Conservation (phyloP, 2,329 filamentous ascomycete genomes). For the Xylariales sp. region DNA sequence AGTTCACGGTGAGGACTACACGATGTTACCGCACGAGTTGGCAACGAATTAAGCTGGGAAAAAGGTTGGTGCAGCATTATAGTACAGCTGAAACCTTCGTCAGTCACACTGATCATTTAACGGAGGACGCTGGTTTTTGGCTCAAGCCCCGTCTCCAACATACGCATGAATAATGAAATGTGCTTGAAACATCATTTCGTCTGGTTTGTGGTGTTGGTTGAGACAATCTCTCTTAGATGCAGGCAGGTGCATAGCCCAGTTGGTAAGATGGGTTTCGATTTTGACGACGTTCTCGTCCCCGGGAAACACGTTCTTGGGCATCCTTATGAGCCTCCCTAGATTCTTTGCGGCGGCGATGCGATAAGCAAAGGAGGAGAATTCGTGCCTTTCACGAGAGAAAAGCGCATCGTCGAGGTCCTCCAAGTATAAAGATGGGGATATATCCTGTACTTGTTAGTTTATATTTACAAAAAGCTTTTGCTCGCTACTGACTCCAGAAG, state of each 20-base stretch:
- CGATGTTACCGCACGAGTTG: slow-evolving; percentile 54
- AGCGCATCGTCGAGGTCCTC: slow-evolving; percentile 72
- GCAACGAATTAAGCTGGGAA: slow-evolving; percentile 66
- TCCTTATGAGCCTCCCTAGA: slow-evolving; percentile 68
- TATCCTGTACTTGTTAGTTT: slow-evolving; percentile 47
- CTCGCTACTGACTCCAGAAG: slow-evolving; percentile 44
- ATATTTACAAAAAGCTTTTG: not conserved
- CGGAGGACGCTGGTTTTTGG: not conserved
- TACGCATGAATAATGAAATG: slow-evolving; percentile 69
- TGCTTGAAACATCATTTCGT: slow-evolving; percentile 90
- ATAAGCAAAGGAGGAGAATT: slow-evolving; percentile 82
- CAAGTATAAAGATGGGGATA: slow-evolving; percentile 58
- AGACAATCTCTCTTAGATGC: slow-evolving; percentile 66
- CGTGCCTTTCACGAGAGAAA: slow-evolving; percentile 65
- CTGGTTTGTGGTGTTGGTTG: slow-evolving; percentile 64
- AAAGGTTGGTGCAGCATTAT: slow-evolving; percentile 78
- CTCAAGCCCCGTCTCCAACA: slow-evolving; percentile 21
- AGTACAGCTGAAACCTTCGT: slow-evolving; percentile 51
- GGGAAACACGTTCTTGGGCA: slow-evolving; percentile 44
- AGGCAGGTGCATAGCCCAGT: slow-evolving; percentile 79
- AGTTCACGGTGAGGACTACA: slow-evolving; percentile 59
- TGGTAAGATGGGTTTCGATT: slow-evolving; percentile 53
- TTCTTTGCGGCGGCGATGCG: slow-evolving; percentile 78
- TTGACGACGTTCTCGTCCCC: slow-evolving; percentile 48
- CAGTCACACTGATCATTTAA: not conserved